Base-by-base conservation (phyloP, 805 yeast species). In the Wickerhamomyces kurtzmanii region DNA sequence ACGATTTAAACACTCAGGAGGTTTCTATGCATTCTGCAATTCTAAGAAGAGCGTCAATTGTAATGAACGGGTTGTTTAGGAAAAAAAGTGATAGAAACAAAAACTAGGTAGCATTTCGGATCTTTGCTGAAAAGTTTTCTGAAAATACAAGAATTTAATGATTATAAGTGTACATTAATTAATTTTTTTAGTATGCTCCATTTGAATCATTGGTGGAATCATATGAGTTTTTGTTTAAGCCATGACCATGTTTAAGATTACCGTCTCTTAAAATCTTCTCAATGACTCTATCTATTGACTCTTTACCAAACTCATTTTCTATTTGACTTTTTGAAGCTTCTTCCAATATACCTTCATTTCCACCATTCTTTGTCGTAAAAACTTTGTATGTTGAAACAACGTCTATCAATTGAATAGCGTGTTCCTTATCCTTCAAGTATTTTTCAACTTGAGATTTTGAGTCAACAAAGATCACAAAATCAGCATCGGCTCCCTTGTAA, bases 261-360 rank as follows among this genome's bases (percentile, higher is more conserved):
- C 94, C 94, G n/a, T 70, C 56, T 22, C 55, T 56, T 33, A 83
- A 44, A 27, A 85, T 79, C 27, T 53, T 47, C 31, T 66, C 65
- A 31, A 84, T 65, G n/a, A 69, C 64, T 16, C 70, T 76, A 30
- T 77, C 83, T 4, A 51, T 43, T 22, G 56, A 59, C 27, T 63
- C 55, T 15, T 68, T 58, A 17, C 86, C 89, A 39, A 85, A 84
- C 44, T 83, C 91, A 37, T 68, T 68, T 28, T 63, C 65, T 22
- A 84, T 48, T 34, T 75, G 80, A 12, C 61, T 57, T 31, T 71
- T 67, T 6, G 89, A 77, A 3, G 89, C 94, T 42, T 71, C 75
- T 28, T 77, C 82, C 15, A 80, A 48, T 7, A 66, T 63, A 31
- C 94, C 94, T 41, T 72, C 81, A 4, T 73, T 57, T 18, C 94